phyloP scores from a whole-genome alignment of 495 filamentous ascomycete genomes.

The Talaromyces thailandensis region DNA sequence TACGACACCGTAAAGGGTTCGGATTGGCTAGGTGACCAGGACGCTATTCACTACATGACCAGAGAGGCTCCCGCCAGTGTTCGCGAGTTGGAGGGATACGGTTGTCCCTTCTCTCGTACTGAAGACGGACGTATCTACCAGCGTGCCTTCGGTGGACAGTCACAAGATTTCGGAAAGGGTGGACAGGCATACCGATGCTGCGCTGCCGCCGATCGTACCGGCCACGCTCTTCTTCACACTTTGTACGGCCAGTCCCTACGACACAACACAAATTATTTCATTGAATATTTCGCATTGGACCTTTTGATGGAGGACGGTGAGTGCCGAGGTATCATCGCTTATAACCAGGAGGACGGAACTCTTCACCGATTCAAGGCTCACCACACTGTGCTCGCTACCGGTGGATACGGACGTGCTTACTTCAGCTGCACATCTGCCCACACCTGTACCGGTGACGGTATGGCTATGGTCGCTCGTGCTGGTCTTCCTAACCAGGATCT shows the following conservation, averaged over 20 bases:
- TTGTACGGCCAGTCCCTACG: slow-evolving; percentile 95
- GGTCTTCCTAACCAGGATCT: slow-evolving; percentile 98
- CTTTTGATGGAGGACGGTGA: slow-evolving; percentile 94
- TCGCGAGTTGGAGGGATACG: slow-evolving; percentile 94
- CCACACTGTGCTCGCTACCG: slow-evolving; percentile 92
- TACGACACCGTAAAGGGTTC: slow-evolving; percentile 99
- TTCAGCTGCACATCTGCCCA: slow-evolving; percentile 97
- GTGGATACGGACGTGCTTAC: slow-evolving; percentile 94
- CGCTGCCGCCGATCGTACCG: slow-evolving; percentile 90
- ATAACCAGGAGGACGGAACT: slow-evolving; percentile 97
- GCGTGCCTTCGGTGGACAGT: slow-evolving; percentile 95
- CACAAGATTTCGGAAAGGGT: slow-evolving; percentile 88
- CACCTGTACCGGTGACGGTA: slow-evolving; percentile 96
- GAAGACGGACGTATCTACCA: slow-evolving; percentile 98
- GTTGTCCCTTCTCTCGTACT: slow-evolving; percentile 94
- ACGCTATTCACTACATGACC: slow-evolving; percentile 99
- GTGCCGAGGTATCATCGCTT: slow-evolving; percentile 91
- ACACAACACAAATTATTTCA: slow-evolving; percentile 99
- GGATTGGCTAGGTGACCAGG: slow-evolving; percentile 97
- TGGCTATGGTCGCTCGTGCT: slow-evolving; percentile 96
- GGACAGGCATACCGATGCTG: slow-evolving; percentile 96
- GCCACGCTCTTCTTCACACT: slow-evolving; percentile 93
- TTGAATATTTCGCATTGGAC: slow-evolving; percentile 96
- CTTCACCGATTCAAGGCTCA: slow-evolving; percentile 91
- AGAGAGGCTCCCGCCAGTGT: slow-evolving; percentile 86